phyloP scores from a whole-genome alignment of 208 protist genomes.

The Acanthamoeba culbertsoni region DNA sequence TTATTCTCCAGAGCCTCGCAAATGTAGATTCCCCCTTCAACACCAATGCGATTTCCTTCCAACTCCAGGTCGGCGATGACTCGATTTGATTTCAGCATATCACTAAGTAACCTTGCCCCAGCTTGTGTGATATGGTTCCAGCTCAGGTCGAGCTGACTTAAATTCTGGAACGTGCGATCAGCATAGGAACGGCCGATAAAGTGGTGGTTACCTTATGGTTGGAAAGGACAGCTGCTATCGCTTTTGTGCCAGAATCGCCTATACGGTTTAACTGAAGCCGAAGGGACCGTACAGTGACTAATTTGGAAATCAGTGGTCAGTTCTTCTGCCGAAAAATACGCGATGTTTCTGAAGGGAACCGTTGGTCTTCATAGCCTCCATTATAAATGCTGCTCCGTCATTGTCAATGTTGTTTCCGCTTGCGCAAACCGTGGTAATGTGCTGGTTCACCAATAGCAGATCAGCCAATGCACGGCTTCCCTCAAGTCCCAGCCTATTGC shows the following conservation, averaged over 20 bases:
- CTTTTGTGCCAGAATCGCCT: slow-evolving; percentile 86
- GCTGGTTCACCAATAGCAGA: neutral
- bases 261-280: slow-evolving; percentile 11
- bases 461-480: neutral
- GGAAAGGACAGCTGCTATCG: neutral
- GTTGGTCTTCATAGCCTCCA: neutral
- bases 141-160: neutral
- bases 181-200: neutral
- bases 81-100: slow-evolving; percentile 84
- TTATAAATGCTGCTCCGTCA: neutral
- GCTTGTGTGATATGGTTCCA: slow-evolving; percentile 51
- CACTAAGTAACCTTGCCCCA: slow-evolving; percentile 77
- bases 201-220: neutral
- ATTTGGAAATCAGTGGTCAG: too few relatives aligned
- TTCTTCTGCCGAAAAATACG: too few relatives aligned
- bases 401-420: slow-evolving; percentile 49
- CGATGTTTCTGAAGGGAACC: neutral
- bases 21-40: slow-evolving; percentile 84
- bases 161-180: neutral
- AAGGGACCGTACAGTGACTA: neutral
- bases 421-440: neutral
- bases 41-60: slow-evolving; percentile 91
- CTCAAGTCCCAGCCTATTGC: slow-evolving; percentile 84
- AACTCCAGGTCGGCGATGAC: slow-evolving; percentile 88
- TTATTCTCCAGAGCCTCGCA: slow-evolving; percentile 87